Conservation (phyloP, 495 filamentous ascomycete species). For the Trichoderma reesei region DNA sequence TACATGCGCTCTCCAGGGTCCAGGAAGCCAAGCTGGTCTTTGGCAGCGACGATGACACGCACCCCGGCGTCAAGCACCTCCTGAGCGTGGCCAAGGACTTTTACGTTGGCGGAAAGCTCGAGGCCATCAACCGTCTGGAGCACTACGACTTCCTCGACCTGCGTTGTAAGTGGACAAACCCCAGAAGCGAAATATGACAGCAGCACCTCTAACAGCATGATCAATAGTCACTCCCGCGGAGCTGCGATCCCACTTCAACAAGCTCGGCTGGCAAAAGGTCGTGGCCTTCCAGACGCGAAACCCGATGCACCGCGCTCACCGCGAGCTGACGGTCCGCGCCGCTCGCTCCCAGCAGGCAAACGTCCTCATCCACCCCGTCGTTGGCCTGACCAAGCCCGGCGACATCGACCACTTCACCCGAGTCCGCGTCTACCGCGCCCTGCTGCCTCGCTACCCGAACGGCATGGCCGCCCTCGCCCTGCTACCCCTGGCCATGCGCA, state of each 20-base stretch:
- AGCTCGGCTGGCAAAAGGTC: slow-evolving; percentile 93
- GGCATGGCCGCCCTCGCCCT: slow-evolving; percentile 98
- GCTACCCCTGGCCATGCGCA: slow-evolving; percentile 93
- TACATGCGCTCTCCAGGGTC: slow-evolving; percentile 37
- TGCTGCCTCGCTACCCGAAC: slow-evolving; percentile 95
- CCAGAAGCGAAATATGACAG: neutral
- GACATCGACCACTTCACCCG: slow-evolving; percentile 99
- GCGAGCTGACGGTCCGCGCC: slow-evolving; percentile 93
- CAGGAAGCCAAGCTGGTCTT: slow-evolving; percentile 91
- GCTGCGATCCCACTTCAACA: slow-evolving; percentile 93
- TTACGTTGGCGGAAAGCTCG: slow-evolving; percentile 91
- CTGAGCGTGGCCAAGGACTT: slow-evolving; percentile 69
- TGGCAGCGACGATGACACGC: slow-evolving; percentile 80
- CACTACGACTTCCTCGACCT: slow-evolving; percentile 98
- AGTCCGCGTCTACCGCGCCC: slow-evolving; percentile 94
- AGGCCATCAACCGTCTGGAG: slow-evolving; percentile 86
- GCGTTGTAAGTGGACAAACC: slow-evolving; percentile 57
- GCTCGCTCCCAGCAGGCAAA: slow-evolving; percentile 92
- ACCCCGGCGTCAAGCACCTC: slow-evolving; percentile 87
- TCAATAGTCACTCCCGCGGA: slow-evolving; percentile 79
- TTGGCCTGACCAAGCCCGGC: slow-evolving; percentile 95
- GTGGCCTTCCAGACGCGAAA: slow-evolving; percentile 99
- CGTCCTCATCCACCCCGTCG: slow-evolving; percentile 97
- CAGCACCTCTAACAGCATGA: neutral
- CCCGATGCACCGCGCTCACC: slow-evolving; percentile 97